Evolutionary conservation across 148 eudicot genomes (phyloP), one percentile per base, ranked within the genome.

Genomic region (Fagopyrum esculentum): DNA sequence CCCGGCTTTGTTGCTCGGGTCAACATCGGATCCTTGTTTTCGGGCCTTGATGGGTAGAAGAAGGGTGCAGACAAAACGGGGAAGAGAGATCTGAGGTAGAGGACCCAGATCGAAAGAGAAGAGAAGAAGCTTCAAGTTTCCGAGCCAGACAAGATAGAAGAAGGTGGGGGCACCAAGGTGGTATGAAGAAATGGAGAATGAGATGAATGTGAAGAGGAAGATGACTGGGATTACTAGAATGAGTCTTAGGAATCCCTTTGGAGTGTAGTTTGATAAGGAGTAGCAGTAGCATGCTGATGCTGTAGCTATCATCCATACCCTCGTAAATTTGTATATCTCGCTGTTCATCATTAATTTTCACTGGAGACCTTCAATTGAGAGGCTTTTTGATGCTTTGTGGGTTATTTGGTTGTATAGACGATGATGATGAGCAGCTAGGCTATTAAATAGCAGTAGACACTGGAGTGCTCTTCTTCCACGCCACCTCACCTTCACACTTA

Each of bases 141-240:
- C 68, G 55, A 87, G 84, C 92, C 85, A 83, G 17, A 92, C 86
- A 80, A 89, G 54, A 85, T 87, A 91, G 81, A 89, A 87, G 15
- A 85, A 69, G 4, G 87, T 69, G 72, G 87, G 6, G 47, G 88
- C 84, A 1, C 83, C 73, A 22, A 82, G 64, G 80, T 83, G 79
- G 22, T 84, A 84, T 49, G 81, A 78, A 59, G 85, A 15, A 50
- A 87, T 74, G 48, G 45, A 78, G 55, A 85, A 80, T 1, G 97
- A 97, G 82, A 94, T 84, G 71, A 81, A 3, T 16, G 87, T 71
- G 84, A 86, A 88, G 81, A 90, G 74, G 77, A 22, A 78, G 83
- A 91, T 63, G 59, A 91, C 44, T 26, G 98, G 98, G n/a, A 85
- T 26, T 52, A 94, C 80, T 60, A 89, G 86, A 45, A 89, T 1